A percentile compares a stretch with the other conserved stretches of the same genome.
phyloP scores from a whole-genome alignment of 371 early-diverging fungal genomes.

The Conidiobolus coronatus region DNA sequence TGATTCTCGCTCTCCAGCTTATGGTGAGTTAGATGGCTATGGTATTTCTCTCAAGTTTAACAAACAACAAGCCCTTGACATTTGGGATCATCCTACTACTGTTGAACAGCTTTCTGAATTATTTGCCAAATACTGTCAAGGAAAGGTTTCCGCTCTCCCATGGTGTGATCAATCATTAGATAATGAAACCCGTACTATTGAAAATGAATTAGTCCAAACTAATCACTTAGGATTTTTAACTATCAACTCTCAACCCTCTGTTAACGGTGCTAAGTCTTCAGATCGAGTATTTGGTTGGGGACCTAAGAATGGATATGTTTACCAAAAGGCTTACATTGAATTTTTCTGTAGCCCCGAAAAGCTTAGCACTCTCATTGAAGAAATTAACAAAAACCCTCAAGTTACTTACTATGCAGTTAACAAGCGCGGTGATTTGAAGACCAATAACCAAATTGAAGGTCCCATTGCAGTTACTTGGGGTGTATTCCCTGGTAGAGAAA shows the following conservation, averaged over 20 bases:
- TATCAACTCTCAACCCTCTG: conserved; percentile 91
- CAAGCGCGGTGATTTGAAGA: conserved; percentile 57
- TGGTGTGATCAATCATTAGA: conserved; percentile 78
- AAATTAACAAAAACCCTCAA: conserved; percentile 34
- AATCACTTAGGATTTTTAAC: conserved; percentile 72
- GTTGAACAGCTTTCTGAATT: conserved; percentile 37
- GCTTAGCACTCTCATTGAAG: conserved; percentile 36
- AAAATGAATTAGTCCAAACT: conserved; percentile 35
- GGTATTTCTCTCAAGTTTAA: conserved; percentile 58
- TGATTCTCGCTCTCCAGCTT: conserved; percentile 82
- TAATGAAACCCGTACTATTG: conserved; percentile 58
- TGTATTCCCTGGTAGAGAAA: conserved; percentile 93
- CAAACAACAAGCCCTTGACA: conserved; percentile 22
- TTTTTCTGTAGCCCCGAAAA: conserved; percentile 66
- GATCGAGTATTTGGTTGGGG: conserved; percentile 86
- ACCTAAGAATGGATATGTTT: conserved; percentile 86
- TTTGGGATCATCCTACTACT: conserved; percentile 61
- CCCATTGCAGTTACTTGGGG: conserved; percentile 98
- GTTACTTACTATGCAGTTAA: conserved; percentile 86
- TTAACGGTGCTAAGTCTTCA: conserved; percentile 66
- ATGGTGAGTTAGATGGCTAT: conserved; percentile 83
- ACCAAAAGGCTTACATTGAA: conserved; percentile 93
- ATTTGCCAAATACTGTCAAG: conserved; percentile 66
- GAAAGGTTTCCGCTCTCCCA: conserved; percentile 54
- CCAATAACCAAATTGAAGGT: conserved; percentile 58